Evolutionary conservation across 73 alveolate species (phyloP).

Genomic region (Paramecium octaurelia): DNA sequence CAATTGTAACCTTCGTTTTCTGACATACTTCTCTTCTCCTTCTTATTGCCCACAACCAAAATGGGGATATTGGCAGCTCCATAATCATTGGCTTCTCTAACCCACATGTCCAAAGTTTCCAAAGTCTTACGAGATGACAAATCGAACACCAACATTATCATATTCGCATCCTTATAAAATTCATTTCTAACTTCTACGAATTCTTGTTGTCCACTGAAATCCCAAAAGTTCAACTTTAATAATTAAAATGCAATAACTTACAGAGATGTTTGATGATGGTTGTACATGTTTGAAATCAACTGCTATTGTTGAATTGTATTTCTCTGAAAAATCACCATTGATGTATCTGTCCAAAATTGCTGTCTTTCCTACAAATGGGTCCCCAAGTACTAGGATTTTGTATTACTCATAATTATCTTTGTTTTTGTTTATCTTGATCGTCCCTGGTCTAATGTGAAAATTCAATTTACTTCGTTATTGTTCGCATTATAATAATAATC

Average conservation of each 20-base stretch:
- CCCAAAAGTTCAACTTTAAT: conserved; percentile 65
- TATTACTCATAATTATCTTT: conserved; percentile 9
- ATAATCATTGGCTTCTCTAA: conserved; percentile 34
- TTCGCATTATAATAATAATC: background rate
- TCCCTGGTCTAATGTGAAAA: background rate
- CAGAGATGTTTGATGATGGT: background rate
- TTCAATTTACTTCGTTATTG: background rate
- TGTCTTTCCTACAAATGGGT: conserved; percentile 45
- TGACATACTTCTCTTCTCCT: background rate
- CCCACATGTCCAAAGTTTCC: conserved; percentile 73
- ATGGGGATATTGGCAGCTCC: conserved; percentile 35
- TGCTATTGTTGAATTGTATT: conserved; percentile 53
- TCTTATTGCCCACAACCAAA: conserved; percentile 20
- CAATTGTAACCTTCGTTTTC: conserved; percentile 35
- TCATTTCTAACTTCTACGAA: conserved; percentile 75
- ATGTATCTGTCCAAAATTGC: conserved; percentile 37
- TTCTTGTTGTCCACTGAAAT: conserved; percentile 68
- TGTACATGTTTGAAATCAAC: conserved; percentile 53
- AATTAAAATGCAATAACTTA: background rate
- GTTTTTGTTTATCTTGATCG: background rate
- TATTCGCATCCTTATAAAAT: conserved; percentile 71
- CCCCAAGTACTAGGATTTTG: conserved; percentile 44
- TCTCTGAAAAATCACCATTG: conserved; percentile 11
- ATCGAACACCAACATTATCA: conserved; percentile 68
- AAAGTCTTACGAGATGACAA: conserved; percentile 60